phyloP scores from a whole-genome alignment of 176 grass and related monocot species.

The Bonia amplexicaulis region DNA sequence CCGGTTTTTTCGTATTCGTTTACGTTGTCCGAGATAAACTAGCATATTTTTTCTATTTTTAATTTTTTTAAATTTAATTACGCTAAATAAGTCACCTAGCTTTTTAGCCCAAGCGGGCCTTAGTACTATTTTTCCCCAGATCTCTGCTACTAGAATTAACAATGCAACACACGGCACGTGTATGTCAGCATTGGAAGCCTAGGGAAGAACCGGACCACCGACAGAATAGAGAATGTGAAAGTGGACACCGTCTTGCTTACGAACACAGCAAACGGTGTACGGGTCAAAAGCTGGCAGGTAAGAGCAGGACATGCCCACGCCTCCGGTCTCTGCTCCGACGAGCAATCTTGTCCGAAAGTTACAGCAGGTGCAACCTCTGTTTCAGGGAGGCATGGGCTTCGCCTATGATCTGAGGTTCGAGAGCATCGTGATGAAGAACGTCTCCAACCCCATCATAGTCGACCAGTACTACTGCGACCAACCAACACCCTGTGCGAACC shows the following conservation, averaged over 20 bases:
- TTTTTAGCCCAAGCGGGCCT: too few relatives aligned
- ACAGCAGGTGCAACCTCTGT: background rate
- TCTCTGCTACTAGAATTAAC: background rate
- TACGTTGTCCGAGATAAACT: too few relatives aligned
- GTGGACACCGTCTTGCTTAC: constrained; percentile 64
- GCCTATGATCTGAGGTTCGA: constrained; percentile 59
- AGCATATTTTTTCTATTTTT: too few relatives aligned
- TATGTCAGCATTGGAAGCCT: constrained; percentile 71
- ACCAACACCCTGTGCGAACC: constrained; percentile 43
- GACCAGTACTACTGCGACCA: constrained; percentile 84
- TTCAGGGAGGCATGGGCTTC: constrained; percentile 66
- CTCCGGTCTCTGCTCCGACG: background rate
- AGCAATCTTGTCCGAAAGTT: background rate
- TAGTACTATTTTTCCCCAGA: background rate
- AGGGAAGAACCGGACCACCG: constrained; percentile 56
- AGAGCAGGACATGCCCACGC: background rate
- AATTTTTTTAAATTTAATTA: too few relatives aligned
- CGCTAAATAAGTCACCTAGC: too few relatives aligned
- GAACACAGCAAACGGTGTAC: constrained; percentile 64
- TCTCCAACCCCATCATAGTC: constrained; percentile 77
- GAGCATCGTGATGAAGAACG: constrained; percentile 63
- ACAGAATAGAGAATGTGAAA: constrained; percentile 47
- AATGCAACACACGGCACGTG: background rate
- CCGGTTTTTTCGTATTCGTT: too few relatives aligned
- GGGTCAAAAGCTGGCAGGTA: constrained; percentile 99